These are phyloP conservation scores for Sporisorium sorghi DNA, from an alignment of 1,284 basidiomycete species.

Conservation along the genomic window DNA sequence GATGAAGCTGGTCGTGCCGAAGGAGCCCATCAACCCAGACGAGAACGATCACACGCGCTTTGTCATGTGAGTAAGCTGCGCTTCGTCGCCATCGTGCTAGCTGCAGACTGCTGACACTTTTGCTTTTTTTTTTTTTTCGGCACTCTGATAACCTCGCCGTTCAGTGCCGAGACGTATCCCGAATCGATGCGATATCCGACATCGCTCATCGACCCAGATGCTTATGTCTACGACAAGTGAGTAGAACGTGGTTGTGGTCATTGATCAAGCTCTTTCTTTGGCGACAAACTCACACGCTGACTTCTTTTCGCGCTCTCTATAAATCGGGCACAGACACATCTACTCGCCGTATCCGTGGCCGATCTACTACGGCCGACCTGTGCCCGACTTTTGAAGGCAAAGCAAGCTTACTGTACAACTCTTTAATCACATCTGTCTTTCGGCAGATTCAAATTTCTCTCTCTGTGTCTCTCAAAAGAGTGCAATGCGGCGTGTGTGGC, in stretches of 20 bases:
- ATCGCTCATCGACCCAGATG: conserved; percentile 44
- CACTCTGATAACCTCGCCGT: neutral
- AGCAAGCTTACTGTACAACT: neutral
- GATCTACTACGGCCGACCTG: conserved; percentile 39
- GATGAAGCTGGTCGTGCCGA: conserved; percentile 61
- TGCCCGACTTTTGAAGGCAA: conserved; percentile 21
- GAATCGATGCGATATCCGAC: conserved; percentile 42
- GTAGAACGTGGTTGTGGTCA: conserved; percentile 10
- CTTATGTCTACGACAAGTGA: conserved; percentile 54
- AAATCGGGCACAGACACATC: conserved; percentile 30
- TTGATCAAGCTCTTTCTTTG: neutral
- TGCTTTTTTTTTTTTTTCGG: neutral
- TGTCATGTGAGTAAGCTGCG: conserved; percentile 35
- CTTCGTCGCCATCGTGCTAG: neutral
- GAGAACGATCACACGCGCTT: conserved; percentile 41
- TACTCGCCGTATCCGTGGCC: conserved; percentile 57
- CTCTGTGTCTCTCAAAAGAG: no score
- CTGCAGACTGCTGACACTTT: conserved; percentile 9
- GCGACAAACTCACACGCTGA: conserved; percentile 10
- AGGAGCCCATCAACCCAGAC: conserved; percentile 52
- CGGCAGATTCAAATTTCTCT: neutral
- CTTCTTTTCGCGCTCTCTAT: neutral
- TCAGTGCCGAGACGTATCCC: conserved; percentile 45
- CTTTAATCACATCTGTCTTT: neutral
- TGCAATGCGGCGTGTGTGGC: no score